Evolutionary conservation across 108 stramenopile genomes (phyloP), one percentile per base, ranked within the genome.

Genomic region (Schizochytrium sp.): DNA sequence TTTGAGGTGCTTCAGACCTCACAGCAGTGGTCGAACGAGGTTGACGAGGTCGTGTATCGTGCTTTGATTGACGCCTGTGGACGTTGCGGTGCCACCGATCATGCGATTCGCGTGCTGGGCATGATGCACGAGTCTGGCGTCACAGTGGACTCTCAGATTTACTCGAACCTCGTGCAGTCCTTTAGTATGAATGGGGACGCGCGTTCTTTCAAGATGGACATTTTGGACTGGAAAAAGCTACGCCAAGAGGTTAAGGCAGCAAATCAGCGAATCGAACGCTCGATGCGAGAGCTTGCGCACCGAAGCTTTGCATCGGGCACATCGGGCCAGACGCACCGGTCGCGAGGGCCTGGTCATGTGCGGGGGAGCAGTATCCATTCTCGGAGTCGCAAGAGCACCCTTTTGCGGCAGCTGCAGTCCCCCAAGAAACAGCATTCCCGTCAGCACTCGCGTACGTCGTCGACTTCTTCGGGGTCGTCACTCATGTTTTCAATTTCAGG

Each of bases 101-200:
- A 83, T 23, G 76, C 76, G 23, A 83, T 83, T 34, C 45, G 76
- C 25, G 76, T 83, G 45, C 76, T 83, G 1, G 76, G 76, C 28
- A 83, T 83, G 76, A 83, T 83, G 76, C 76, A 83, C 51, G 76
- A 83, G 76, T 47, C 76, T 12, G 76, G 76, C n/a, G 51, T 83
- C 51, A 83, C 51, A 23, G 76, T 53, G 76, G 76, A 83, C 51
- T 83, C 76, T 6, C 76, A 45, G 19, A 53, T 83, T 53, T 83
- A 83, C 51, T 83, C 76, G 43, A 83, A 83, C 51, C 51, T 83
- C 6, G 76, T 83, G 51, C 76, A 83, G 51, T 83, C 76, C 6
- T 83, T 83, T 28, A 53, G 48, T 12, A 83, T 83, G 76, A 83
- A 83, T 23, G 76, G 76, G 48, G 76, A 83, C 4, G 76, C 51